Percentiles rank a stretch among this genome's conserved stretches.
These are phyloP conservation scores for Teratosphaeria epicoccoides DNA, from an alignment of 2,329 filamentous ascomycete genomes.

Conservation along the genomic window DNA sequence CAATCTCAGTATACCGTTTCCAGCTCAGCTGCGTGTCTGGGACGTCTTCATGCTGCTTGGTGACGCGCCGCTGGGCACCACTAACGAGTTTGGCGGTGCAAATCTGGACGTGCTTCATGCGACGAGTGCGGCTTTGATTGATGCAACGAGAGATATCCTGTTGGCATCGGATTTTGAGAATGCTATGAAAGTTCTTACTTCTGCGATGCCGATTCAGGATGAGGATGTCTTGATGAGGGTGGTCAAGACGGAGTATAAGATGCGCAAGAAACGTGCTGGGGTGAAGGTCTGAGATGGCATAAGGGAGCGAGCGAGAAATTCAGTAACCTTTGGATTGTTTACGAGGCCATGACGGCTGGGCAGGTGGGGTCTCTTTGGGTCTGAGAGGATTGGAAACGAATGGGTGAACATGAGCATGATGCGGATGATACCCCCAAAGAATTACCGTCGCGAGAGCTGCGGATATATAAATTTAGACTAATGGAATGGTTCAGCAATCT, in stretches of 20 bases:
- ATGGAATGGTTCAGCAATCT: background rate
- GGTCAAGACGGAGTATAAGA: conserved; percentile 76
- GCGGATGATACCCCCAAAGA: background rate
- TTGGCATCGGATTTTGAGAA: conserved; percentile 94
- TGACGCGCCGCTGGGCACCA: conserved; percentile 37
- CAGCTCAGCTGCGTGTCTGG: conserved; percentile 90
- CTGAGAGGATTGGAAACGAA: background rate
- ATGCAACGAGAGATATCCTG: conserved; percentile 78
- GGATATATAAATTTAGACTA: background rate
- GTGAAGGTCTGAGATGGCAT: conserved; percentile 1
- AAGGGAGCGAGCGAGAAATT: background rate
- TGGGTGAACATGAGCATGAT: background rate
- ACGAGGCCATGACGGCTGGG: background rate
- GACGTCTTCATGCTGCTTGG: conserved; percentile 95
- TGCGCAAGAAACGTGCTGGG: conserved; percentile 41
- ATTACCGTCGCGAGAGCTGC: background rate
- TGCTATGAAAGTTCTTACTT: conserved; percentile 92
- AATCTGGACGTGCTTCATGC: conserved; percentile 85
- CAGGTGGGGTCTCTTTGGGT: background rate
- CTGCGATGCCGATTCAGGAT: conserved; percentile 87
- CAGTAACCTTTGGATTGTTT: background rate
- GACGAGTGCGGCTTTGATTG: conserved; percentile 77
- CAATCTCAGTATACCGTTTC: conserved; percentile 91
- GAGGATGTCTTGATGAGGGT: conserved; percentile 90
- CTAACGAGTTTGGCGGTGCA: conserved; percentile 38